Evolutionary conservation across 1,139 yeast species (phyloP), one percentile per base, ranked within the genome.

Genomic region (Hansenula anomala): DNA sequence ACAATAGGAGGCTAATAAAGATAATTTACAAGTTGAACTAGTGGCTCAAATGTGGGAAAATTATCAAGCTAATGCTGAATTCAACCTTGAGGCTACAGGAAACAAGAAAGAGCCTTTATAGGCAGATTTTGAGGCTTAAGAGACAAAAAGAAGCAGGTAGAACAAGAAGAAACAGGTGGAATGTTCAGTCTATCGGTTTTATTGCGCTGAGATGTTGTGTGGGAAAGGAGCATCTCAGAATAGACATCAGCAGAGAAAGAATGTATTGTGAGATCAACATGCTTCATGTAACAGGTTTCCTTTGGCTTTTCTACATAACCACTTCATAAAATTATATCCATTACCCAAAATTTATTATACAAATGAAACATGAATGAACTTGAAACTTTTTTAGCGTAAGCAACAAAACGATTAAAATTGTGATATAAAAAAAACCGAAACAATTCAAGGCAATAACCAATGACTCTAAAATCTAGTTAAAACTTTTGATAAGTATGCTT

Each of bases 1-100:
- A 16, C 18, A 18, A n/a, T 40, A 70, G 61, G 78, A 81, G 43
- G 75, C 83, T 39, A 81, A 79, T 53, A 69, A 75, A 48, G 78
- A 78, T 43, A 85, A 85, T 51, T 72, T 80, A 60, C 81, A 85
- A 43, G 71, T 83, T 8, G 95, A 85, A 49, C 67, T 85, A 31
- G 74, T 86, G 39, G 75, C 90, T 3, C 87, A 80, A 52, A 78
- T 88, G 76, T 86, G 95, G 88, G 87, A 80, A 40, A 82, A 79
- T 52, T 88, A 87, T 56, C 74, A 78, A 45, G 72, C 81, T 29
- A 84, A 81, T 52, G 79, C 84, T 4, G 78, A 79, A 49, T 84
- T 80, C 61, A 83, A 85, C 53, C 60, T 87, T 42, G 81, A 83
- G 41, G 78, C 86, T 12, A 84, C 92, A 1, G 82, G 81, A 3